These are phyloP conservation scores for Penicillium coffeae DNA, from an alignment of 495 filamentous ascomycete species.

Conservation along the genomic window DNA sequence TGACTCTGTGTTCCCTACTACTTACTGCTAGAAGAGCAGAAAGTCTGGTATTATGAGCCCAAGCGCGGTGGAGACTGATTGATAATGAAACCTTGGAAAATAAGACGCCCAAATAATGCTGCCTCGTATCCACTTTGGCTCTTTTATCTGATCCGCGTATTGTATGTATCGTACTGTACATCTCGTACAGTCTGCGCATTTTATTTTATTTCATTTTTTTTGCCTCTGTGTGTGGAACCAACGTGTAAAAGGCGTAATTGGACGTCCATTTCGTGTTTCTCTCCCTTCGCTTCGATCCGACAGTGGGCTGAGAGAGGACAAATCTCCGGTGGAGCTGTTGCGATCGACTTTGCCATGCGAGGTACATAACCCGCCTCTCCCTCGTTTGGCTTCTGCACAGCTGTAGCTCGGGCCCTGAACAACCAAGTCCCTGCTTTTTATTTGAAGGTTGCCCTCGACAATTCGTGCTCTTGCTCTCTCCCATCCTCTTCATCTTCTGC, in stretches of 20 bases:
- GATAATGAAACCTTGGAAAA: slow-evolving; percentile 22
- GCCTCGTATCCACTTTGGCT: slow-evolving; percentile 17
- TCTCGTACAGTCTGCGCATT: not conserved
- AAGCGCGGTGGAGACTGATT: slow-evolving; percentile 28
- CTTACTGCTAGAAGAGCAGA: too few species aligned
- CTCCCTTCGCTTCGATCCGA: slow-evolving; percentile 16
- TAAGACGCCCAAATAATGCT: slow-evolving; percentile 3
- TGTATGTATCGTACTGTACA: not conserved
- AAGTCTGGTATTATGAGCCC: too few species aligned
- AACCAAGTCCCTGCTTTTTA: not conserved
- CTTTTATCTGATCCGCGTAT: slow-evolving; percentile 29
- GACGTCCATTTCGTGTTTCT: not conserved
- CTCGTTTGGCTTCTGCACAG: slow-evolving; percentile 4
- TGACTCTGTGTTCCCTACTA: too few species aligned
- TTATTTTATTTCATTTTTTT: slow-evolving; percentile 6
- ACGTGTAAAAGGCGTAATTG: not conserved
- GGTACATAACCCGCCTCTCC: slow-evolving; percentile 14
- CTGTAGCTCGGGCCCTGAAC: slow-evolving; percentile 7
- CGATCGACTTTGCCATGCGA: slow-evolving; percentile 2
- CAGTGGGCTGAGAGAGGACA: slow-evolving; percentile 4
- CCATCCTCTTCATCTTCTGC: not conserved
- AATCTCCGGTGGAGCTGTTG: slow-evolving; percentile 11
- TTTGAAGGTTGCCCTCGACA: not conserved
- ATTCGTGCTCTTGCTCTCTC: not conserved
- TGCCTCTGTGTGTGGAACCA: slow-evolving; percentile 2